Evolutionary conservation across 2,329 filamentous ascomycete genomes (phyloP).

Genomic region (Calonectria pseudoturangicola): DNA sequence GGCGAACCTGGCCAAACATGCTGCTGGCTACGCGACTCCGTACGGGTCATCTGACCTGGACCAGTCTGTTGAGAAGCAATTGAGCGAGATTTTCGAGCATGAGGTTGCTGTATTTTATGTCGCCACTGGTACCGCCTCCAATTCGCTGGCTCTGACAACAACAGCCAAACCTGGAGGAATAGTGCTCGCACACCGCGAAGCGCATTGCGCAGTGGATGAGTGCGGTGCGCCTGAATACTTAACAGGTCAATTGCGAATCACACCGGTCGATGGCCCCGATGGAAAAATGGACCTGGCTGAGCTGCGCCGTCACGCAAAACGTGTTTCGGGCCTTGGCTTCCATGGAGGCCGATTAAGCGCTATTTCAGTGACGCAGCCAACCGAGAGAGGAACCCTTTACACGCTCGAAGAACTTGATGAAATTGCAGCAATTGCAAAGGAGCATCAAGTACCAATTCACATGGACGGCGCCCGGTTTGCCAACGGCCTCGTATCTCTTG

Average conservation of each 20-base stretch:
- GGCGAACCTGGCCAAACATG: constrained; percentile 23
- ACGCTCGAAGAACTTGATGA: constrained; percentile 17
- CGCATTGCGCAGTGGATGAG: constrained; percentile 14
- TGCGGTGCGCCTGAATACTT: constrained; percentile 31
- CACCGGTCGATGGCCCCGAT: constrained; percentile 2
- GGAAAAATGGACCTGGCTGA: constrained; percentile 25
- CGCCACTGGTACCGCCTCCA: constrained; percentile 25
- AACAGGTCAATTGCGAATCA: not conserved
- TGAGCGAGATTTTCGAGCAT: constrained; percentile 25
- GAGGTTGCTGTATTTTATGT: constrained; percentile 27
- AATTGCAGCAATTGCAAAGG: constrained; percentile 15
- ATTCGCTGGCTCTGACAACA: constrained; percentile 19
- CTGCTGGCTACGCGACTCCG: constrained; percentile 11
- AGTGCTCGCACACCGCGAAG: constrained; percentile 22
- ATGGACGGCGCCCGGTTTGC: constrained; percentile 30
- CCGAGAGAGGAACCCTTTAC: constrained; percentile 22
- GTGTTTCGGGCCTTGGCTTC: constrained; percentile 13
- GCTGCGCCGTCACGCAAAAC: constrained; percentile 19
- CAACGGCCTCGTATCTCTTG: constrained; percentile 24
- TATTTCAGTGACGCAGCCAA: constrained; percentile 27
- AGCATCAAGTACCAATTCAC: constrained; percentile 21
- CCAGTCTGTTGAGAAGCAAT: constrained; percentile 3
- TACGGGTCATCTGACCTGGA: constrained; percentile 24
- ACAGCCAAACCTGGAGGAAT: constrained; percentile 25
- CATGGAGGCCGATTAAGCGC: constrained; percentile 20